These are phyloP conservation scores for Corylus americana DNA, from an alignment of 306 rosid species.

Conservation along the genomic window DNA sequence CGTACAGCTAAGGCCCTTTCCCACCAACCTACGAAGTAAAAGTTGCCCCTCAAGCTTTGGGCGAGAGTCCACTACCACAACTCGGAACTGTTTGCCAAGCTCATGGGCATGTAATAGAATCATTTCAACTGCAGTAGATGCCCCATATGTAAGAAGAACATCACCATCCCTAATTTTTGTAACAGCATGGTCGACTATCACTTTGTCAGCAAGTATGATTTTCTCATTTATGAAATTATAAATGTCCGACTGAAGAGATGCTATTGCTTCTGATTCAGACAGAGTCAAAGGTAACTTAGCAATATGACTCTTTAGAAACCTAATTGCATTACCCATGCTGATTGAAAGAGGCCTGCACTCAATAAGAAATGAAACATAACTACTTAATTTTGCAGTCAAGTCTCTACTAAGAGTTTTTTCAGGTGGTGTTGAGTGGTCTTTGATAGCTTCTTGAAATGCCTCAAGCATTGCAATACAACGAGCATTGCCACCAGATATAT, in stretches of 20 bases:
- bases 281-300: slow-evolving; percentile 52
- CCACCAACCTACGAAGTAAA: slow-evolving; percentile 56
- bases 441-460: slow-evolving; percentile 63
- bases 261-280: slow-evolving; percentile 58
- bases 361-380: slow-evolving; percentile 59
- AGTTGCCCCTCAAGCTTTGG: slow-evolving; percentile 55
- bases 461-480: slow-evolving; percentile 64
- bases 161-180: slow-evolving; percentile 64
- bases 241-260: slow-evolving; percentile 46
- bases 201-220: slow-evolving; percentile 57
- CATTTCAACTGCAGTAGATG: slow-evolving; percentile 55
- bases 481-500: slow-evolving; percentile 57
- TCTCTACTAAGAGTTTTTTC: slow-evolving; percentile 54
- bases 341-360: slow-evolving; percentile 64
- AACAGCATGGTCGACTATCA: slow-evolving; percentile 59
- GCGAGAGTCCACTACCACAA: slow-evolving; percentile 60
- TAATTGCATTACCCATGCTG: slow-evolving; percentile 70
- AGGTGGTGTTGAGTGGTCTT: slow-evolving; percentile 51
- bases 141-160: slow-evolving; percentile 59
- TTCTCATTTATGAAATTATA: slow-evolving; percentile 59
- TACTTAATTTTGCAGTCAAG: slow-evolving; percentile 50
- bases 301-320: slow-evolving; percentile 57
- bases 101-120: slow-evolving; percentile 56
- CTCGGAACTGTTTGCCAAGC: slow-evolving; percentile 55
- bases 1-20: slow-evolving; percentile 58